phyloP scores from a whole-genome alignment of 176 grass and related monocot genomes.

The Lolium perenne region DNA sequence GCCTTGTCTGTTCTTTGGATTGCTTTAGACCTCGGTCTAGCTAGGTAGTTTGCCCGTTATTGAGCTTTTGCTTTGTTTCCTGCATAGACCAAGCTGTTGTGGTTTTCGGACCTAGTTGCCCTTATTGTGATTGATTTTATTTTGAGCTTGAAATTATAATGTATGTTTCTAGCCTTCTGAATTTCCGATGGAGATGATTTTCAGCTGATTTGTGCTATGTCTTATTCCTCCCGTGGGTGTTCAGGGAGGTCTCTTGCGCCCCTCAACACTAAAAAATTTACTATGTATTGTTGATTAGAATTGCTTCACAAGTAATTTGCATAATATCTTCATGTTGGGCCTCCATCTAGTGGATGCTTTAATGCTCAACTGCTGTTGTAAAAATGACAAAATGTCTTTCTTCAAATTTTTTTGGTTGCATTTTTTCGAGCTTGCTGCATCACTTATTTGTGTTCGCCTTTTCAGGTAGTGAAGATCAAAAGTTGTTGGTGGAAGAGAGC shows the following conservation, averaged over 20 bases:
- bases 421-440: conserved; percentile 3
- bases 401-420: background rate
- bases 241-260: background rate
- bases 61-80: background rate
- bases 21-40: background rate
- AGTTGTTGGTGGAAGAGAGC: conserved; percentile 79
- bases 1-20: background rate
- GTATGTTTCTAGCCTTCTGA: background rate
- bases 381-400: background rate
- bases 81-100: background rate
- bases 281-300: conserved; percentile 1
- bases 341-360: background rate
- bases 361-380: conserved; percentile 18
- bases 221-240: background rate
- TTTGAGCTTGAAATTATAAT: background rate
- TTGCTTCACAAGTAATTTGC: conserved; percentile 14
- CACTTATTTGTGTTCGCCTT: background rate
- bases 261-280: background rate
- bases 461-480: conserved; percentile 73
- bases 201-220: background rate
- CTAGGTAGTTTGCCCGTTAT: background rate
- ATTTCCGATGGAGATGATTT: background rate
- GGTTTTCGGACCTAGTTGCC: background rate
- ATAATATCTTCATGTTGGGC: conserved; percentile 15
- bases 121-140: background rate